Evolutionary conservation across 2,329 filamentous ascomycete species (phyloP).

Genomic region (Sporothrix inflata): DNA sequence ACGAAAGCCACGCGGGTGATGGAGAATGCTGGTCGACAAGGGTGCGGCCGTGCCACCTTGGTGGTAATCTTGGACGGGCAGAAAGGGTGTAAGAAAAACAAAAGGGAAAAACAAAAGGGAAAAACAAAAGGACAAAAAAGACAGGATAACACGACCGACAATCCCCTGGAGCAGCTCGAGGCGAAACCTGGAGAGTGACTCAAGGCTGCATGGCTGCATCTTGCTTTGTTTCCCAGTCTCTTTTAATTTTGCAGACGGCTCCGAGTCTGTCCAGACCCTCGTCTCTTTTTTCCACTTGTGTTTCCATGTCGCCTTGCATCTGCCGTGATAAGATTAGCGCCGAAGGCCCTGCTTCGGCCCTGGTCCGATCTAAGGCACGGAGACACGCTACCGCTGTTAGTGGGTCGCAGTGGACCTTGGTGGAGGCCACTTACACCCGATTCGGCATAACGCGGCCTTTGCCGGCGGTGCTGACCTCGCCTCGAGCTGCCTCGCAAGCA

Average conservation of each 20-base stretch:
- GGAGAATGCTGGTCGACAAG: constrained; percentile 3
- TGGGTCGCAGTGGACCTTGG: not conserved
- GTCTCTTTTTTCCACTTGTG: not conserved
- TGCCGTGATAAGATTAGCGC: constrained; percentile 19
- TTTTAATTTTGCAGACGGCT: not conserved
- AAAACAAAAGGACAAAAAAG: not conserved
- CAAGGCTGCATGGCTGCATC: not conserved
- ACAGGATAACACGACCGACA: not conserved
- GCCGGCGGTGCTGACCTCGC: constrained; percentile 1
- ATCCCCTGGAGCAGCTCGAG: constrained; percentile 16
- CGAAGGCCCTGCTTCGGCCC: not conserved
- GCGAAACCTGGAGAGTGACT: not conserved
- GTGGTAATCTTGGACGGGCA: not conserved
- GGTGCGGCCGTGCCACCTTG: not conserved
- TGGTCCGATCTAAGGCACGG: not conserved
- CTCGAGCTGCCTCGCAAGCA: constrained; percentile 18
- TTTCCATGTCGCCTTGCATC: not conserved
- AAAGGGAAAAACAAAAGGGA: not conserved
- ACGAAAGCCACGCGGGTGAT: not conserved
- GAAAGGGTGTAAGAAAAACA: not conserved
- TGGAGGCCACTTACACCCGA: constrained; percentile 9
- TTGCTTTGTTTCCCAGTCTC: not conserved
- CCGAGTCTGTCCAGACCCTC: not conserved
- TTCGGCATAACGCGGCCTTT: not conserved
- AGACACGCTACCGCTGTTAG: not conserved